Evolutionary conservation across 495 filamentous ascomycete genomes (phyloP).

Genomic region (Penicillium salamii): DNA sequence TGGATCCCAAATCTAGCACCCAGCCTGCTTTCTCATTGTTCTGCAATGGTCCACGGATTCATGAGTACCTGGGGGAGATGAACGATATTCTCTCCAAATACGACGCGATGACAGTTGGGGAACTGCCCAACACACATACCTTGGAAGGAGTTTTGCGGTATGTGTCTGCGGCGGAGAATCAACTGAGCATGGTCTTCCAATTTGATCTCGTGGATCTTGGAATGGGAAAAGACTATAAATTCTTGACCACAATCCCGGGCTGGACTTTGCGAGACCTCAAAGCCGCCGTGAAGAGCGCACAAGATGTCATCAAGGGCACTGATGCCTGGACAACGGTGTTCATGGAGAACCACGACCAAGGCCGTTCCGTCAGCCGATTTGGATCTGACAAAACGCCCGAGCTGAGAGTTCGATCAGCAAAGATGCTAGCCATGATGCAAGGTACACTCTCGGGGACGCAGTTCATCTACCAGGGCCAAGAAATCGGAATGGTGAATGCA

Average conservation of each 20-base stretch:
- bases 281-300: constrained; percentile 31
- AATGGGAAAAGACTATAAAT: constrained; percentile 33
- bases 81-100: constrained; percentile 43
- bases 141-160: constrained; percentile 43
- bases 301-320: constrained; percentile 44
- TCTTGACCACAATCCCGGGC: constrained; percentile 33
- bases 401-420: constrained; percentile 44
- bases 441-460: constrained; percentile 50
- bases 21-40: constrained; percentile 47
- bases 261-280: constrained; percentile 44
- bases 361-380: constrained; percentile 46
- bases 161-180: constrained; percentile 39
- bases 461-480: constrained; percentile 57
- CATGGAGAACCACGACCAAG: constrained; percentile 41
- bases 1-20: constrained; percentile 32
- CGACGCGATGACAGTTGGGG: constrained; percentile 49
- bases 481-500: constrained; percentile 55
- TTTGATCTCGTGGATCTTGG: constrained; percentile 52
- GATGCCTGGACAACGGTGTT: constrained; percentile 54
- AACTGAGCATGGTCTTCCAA: constrained; percentile 56
- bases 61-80: constrained; percentile 52
- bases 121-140: constrained; percentile 45
- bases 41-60: constrained; percentile 57
- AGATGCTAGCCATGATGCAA: constrained; percentile 51
- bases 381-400: constrained; percentile 42